Percentiles rank a stretch among this genome's conserved stretches.
phyloP scores from a whole-genome alignment of 139 green algal genomes.

The Eudorina sp. region DNA sequence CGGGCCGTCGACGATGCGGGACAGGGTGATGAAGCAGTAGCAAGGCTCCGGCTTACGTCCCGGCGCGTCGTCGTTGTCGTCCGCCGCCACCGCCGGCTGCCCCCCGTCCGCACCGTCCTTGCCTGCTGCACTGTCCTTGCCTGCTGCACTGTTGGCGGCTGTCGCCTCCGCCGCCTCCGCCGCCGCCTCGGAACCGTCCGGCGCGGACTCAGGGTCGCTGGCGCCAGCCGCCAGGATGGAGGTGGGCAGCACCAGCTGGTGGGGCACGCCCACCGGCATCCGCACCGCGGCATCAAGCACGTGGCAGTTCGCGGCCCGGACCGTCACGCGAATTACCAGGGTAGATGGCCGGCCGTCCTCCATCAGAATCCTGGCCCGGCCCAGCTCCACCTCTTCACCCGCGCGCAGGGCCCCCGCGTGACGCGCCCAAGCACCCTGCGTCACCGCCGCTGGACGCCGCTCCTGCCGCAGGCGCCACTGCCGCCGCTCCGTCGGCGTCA shows the following conservation, averaged over 20 bases:
- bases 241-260: background rate
- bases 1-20: background rate
- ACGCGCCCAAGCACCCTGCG: background rate
- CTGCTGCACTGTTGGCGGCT: too few relatives aligned
- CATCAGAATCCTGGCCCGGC: background rate
- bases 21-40: conserved; percentile 37
- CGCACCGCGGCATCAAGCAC: conserved; percentile 21
- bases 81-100: background rate
- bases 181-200: background rate
- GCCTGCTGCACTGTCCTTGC: too few relatives aligned
- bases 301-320: conserved; percentile 35
- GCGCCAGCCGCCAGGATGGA: conserved; percentile 1
- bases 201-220: background rate
- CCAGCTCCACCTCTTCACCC: conserved; percentile 15
- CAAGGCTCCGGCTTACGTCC: background rate
- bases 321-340: background rate
- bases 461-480: background rate
- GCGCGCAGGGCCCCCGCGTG: background rate
- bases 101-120: too few relatives aligned
- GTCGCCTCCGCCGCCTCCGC: background rate
- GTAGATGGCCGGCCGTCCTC: background rate
- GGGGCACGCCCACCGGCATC: conserved; percentile 37
- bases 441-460: background rate
- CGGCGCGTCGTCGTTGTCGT: conserved; percentile 2
- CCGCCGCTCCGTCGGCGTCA: background rate